Conservation (phyloP, 208 protist species). For the Leishmania arabica region DNA sequence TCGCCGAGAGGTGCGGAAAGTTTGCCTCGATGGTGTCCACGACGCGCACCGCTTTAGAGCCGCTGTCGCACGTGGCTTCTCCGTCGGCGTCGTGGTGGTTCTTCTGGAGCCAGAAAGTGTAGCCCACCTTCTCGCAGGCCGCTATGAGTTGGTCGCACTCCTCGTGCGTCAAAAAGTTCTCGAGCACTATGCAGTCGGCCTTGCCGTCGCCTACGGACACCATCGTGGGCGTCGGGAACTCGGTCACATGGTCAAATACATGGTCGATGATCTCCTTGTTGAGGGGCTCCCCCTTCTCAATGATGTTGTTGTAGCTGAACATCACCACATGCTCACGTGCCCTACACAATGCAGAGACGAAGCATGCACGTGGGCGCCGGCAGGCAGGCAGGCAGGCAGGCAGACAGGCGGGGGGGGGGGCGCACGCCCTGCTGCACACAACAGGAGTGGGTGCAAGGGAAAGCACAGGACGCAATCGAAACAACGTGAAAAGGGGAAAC, state of each 20-base stretch:
- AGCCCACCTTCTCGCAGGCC: constrained; percentile 79
- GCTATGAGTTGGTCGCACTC: constrained; percentile 73
- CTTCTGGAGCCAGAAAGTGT: constrained; percentile 78
- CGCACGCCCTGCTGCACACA: background rate
- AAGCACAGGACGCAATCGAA: background rate
- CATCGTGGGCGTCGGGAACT: constrained; percentile 21
- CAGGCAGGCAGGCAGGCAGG: background rate
- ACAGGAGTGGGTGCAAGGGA: background rate
- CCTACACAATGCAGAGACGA: background rate
- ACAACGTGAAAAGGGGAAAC: background rate
- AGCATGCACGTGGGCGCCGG: background rate
- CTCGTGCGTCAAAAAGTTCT: constrained; percentile 70
- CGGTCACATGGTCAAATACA: constrained; percentile 25
- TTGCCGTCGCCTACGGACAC: constrained; percentile 22
- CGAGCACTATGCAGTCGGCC: constrained; percentile 78
- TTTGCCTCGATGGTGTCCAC: constrained; percentile 89
- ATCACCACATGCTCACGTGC: constrained; percentile 4
- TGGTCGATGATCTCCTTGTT: constrained; percentile 77
- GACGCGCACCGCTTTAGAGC: constrained; percentile 64
- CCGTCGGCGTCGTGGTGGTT: constrained; percentile 47
- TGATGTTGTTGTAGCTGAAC: constrained; percentile 90
- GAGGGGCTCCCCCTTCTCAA: constrained; percentile 75
- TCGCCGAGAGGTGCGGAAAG: constrained; percentile 58
- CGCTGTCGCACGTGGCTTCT: constrained; percentile 36
- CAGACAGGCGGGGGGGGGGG: background rate